Conservation (phyloP, 2,329 filamentous ascomycete species). For the Chaetomiaceae sp. region DNA sequence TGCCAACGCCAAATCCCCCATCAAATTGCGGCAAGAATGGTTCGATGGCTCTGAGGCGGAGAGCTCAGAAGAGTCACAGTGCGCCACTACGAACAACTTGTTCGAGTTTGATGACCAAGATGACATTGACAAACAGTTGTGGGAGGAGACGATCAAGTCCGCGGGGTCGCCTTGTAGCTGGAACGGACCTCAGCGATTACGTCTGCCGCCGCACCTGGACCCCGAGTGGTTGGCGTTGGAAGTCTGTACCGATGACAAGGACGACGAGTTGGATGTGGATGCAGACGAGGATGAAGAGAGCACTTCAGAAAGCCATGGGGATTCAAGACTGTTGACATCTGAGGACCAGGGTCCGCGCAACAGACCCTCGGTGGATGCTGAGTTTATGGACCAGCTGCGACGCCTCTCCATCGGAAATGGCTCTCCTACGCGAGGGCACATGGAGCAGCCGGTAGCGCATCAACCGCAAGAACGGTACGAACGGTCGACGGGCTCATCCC, state of each 20-base stretch:
- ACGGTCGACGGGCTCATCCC: constrained; percentile 24
- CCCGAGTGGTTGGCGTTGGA: constrained; percentile 90
- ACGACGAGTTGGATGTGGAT: no score
- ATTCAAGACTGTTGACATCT: no score
- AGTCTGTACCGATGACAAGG: constrained; percentile 65
- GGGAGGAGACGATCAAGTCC: constrained; percentile 29
- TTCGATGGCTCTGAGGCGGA: constrained; percentile 12
- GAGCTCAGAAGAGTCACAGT: constrained; percentile 4
- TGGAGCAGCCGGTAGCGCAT: neutral
- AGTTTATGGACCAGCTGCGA: constrained; percentile 36
- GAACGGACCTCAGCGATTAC: constrained; percentile 36
- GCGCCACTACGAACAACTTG: constrained; percentile 18
- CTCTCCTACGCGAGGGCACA: constrained; percentile 9
- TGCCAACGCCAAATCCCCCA: constrained; percentile 54
- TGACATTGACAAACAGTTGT: constrained; percentile 42
- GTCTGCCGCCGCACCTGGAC: constrained; percentile 68
- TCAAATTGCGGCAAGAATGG: constrained; percentile 31
- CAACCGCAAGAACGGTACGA: constrained; percentile 8
- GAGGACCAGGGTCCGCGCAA: no score
- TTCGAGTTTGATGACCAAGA: constrained; percentile 34
- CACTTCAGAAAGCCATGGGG: no score
- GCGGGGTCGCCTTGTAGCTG: constrained; percentile 1
- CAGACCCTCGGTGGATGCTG: constrained; percentile 32
- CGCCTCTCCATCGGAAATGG: constrained; percentile 31
- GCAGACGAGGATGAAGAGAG: constrained; percentile 30